Base-by-base conservation (phyloP, 371 early-diverging fungal genomes). In the Syncephalastrum contaminatum region DNA sequence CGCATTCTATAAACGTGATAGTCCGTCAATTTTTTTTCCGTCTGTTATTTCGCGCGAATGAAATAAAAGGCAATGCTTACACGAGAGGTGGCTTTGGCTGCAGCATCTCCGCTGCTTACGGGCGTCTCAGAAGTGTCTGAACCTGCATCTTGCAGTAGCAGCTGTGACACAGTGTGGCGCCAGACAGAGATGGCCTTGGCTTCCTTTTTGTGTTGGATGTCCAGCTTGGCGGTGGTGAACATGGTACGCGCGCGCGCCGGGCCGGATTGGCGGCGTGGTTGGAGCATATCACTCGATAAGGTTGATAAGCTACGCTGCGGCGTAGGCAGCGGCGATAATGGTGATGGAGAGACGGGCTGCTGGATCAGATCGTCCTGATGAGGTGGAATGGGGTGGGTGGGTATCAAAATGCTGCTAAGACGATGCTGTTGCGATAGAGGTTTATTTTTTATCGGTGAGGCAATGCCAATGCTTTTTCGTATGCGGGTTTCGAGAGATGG, bases 121-220 rank as follows among this genome's bases (percentile, higher is more conserved):
- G 36, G 36, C 36, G 36, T 12, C 10, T 30, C 36, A 30, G 36
- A 30, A 30, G 36, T 30, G 36, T 30, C 36, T 30, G 36, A 30
- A 30, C 36, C 10, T 8, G 10, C 16, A 50, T 50, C 21, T 21
- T 27, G 50, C 27, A 50, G 24, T 15, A 50, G 24, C 25, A 57
- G 30, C 13, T 58, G 52, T 22, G 51, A 54, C 21, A 61, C 55
- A 12, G 56, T 56, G 30, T 61, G 21, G 24, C 56, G 62, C 62
- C 62, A 61, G 25, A 61, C 25, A 30, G 51, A 45, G 13, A 61
- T 48, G 4, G 62, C 62, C 40, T 52, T 61, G 21, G 43, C 43
- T 56, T 61, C 62, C 39, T 61, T 61, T 43, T 52, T 55, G 3
- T 56, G 62, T 19, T 51, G 52, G 16, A 39, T 18, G 19, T 27